Percentiles rank a stretch among this genome's conserved stretches.
Evolutionary conservation across 2,329 filamentous ascomycete species (phyloP).

Genomic region (Ophiostoma sp.): DNA sequence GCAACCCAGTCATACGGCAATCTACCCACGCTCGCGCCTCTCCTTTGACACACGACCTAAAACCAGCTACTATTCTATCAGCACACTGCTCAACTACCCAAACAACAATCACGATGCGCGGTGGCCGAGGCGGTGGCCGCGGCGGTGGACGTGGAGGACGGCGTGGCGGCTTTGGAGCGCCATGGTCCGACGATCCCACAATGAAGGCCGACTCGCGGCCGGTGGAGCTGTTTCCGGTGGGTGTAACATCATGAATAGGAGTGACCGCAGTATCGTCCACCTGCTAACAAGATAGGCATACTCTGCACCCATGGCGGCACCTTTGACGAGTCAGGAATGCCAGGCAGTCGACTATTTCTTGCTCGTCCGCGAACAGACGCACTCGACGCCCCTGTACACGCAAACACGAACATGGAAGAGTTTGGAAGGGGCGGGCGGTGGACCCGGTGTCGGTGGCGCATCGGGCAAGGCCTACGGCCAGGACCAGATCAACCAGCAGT

Average conservation of each 20-base stretch:
- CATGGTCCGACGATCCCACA: constrained; percentile 57
- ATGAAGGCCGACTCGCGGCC: constrained; percentile 53
- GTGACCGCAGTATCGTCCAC: background rate
- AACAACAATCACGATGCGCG: constrained; percentile 19
- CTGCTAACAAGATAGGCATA: constrained; percentile 46
- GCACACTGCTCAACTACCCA: background rate
- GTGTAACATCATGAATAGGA: constrained; percentile 27
- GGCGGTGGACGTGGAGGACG: constrained; percentile 52
- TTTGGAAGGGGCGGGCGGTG: constrained; percentile 33
- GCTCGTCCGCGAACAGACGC: constrained; percentile 57
- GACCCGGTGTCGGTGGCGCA: constrained; percentile 34
- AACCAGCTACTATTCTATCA: no score
- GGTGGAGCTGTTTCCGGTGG: constrained; percentile 60
- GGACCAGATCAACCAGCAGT: constrained; percentile 59
- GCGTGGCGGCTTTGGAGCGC: constrained; percentile 40
- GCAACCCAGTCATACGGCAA: background rate
- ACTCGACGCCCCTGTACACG: constrained; percentile 58
- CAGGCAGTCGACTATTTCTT: constrained; percentile 54
- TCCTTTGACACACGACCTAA: background rate
- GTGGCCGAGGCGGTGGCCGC: constrained; percentile 45
- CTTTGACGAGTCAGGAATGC: constrained; percentile 47
- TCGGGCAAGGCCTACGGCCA: constrained; percentile 50
- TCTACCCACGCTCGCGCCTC: background rate
- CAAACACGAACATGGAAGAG: constrained; percentile 48
- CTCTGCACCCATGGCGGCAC: constrained; percentile 48